Conservation (phyloP, 2,329 filamentous ascomycete species). For the Exophiala sideris region DNA sequence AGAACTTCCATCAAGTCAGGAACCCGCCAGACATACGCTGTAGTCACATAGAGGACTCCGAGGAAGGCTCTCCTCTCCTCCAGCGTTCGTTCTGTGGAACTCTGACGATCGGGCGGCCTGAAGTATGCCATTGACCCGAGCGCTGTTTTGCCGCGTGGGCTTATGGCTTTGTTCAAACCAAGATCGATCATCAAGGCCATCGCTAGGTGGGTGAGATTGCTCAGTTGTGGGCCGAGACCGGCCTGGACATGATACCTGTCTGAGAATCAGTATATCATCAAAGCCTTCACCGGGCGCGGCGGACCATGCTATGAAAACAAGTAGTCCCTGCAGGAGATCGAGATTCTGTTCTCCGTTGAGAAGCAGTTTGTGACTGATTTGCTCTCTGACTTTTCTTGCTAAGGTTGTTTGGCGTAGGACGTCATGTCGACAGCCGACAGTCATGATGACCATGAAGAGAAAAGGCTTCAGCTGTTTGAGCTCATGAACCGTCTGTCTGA, state of each 20-base stretch:
- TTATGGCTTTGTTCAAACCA: slow-evolving; percentile 28
- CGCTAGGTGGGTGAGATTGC: slow-evolving; percentile 36
- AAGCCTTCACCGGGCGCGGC: neutral
- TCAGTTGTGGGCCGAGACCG: slow-evolving; percentile 29
- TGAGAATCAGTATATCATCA: slow-evolving; percentile 30
- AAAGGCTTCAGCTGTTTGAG: slow-evolving; percentile 32
- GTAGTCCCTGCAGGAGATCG: slow-evolving; percentile 40
- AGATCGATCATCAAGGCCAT: slow-evolving; percentile 37
- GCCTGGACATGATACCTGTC: slow-evolving; percentile 12
- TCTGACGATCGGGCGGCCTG: neutral
- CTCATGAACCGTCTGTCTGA: slow-evolving; percentile 19
- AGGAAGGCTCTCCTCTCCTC: slow-evolving; percentile 45
- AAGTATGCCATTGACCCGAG: slow-evolving; percentile 7
- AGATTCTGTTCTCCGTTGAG: slow-evolving; percentile 34
- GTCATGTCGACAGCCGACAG: slow-evolving; percentile 29
- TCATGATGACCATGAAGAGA: slow-evolving; percentile 36
- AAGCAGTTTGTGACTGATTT: slow-evolving; percentile 34
- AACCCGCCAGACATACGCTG: slow-evolving; percentile 33
- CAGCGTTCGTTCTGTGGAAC: slow-evolving; percentile 28
- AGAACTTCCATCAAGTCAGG: too few species aligned
- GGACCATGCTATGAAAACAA: slow-evolving; percentile 38
- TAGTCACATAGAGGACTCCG: slow-evolving; percentile 44
- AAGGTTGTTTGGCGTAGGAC: slow-evolving; percentile 30
- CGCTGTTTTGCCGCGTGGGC: neutral
- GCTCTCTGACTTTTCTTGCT: slow-evolving; percentile 30